Conservation (phyloP, 495 filamentous ascomycete genomes). For the Aspergillus kassunensis region DNA sequence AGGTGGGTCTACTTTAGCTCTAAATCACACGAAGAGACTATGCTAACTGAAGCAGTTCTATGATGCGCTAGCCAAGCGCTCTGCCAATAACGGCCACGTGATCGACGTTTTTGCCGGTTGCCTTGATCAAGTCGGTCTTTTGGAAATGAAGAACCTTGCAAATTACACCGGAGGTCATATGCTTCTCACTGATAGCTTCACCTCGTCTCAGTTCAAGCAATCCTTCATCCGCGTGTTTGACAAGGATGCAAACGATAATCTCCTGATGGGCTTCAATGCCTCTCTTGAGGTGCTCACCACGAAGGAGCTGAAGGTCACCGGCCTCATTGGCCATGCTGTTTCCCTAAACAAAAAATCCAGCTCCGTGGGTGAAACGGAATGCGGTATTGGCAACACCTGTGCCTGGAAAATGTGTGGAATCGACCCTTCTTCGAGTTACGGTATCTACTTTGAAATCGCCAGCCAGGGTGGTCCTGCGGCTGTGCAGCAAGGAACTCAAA, state of each 20-base stretch:
- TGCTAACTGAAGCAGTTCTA: slow-evolving; percentile 70
- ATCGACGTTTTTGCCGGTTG: slow-evolving; percentile 98
- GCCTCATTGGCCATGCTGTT: slow-evolving; percentile 93
- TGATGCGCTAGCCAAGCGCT: slow-evolving; percentile 91
- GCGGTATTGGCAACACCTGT: slow-evolving; percentile 97
- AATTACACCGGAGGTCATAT: slow-evolving; percentile 98
- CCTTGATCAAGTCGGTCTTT: slow-evolving; percentile 93
- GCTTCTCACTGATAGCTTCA: slow-evolving; percentile 98
- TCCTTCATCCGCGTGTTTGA: slow-evolving; percentile 97
- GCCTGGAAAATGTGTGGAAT: slow-evolving; percentile 99
- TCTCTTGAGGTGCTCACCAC: slow-evolving; percentile 95
- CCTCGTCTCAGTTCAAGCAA: slow-evolving; percentile 99
- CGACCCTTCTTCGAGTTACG: slow-evolving; percentile 88
- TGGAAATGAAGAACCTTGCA: slow-evolving; percentile 98
- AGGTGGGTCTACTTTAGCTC: slow-evolving; percentile 51
- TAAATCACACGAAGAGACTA: neutral
- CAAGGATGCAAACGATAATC: slow-evolving; percentile 89
- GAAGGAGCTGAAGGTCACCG: slow-evolving; percentile 98
- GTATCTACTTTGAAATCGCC: slow-evolving; percentile 96
- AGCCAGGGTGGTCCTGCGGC: slow-evolving; percentile 86
- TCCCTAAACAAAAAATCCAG: slow-evolving; percentile 97
- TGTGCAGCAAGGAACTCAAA: slow-evolving; percentile 80
- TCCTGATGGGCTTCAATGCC: slow-evolving; percentile 98
- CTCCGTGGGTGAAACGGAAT: slow-evolving; percentile 96
- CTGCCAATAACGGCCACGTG: slow-evolving; percentile 94